Evolutionary conservation across 2,329 filamentous ascomycete species (phyloP).

Genomic region (Botryotinia convoluta): DNA sequence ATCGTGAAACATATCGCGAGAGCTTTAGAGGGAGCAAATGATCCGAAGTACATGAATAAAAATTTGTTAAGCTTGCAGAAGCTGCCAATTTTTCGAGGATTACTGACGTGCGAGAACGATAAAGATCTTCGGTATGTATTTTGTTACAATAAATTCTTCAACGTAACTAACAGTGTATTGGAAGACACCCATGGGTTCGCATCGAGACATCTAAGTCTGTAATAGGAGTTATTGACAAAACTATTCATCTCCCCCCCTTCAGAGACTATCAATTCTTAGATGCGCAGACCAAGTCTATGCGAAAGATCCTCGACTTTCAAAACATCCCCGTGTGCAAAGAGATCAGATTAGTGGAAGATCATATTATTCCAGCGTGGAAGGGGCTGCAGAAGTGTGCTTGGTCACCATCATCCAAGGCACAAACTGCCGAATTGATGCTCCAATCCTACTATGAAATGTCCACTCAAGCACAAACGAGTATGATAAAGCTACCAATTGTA

Average conservation of each 20-base stretch:
- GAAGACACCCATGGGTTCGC: no score
- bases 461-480: constrained; percentile 3
- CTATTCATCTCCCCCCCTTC: no score
- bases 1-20: no score
- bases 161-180: no score
- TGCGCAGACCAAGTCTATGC: constrained; percentile 10
- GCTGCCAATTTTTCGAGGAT: no score
- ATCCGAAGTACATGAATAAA: no score
- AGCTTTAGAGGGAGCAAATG: no score
- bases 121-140: no score
- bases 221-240: no score
- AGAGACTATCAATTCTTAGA: constrained; percentile 28
- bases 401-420: constrained; percentile 23
- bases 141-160: no score
- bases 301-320: constrained; percentile 21
- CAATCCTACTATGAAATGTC: constrained; percentile 23
- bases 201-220: constrained; percentile 16
- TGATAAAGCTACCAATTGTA: constrained; percentile 29
- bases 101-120: no score
- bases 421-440: constrained; percentile 26
- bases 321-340: constrained; percentile 21
- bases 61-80: no score
- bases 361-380: constrained; percentile 31
- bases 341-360: constrained; percentile 22
- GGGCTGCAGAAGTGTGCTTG: constrained; percentile 12